Evolutionary conservation across 164 flowering plant species (phyloP).

Genomic region (Kingdonia uniflora): DNA sequence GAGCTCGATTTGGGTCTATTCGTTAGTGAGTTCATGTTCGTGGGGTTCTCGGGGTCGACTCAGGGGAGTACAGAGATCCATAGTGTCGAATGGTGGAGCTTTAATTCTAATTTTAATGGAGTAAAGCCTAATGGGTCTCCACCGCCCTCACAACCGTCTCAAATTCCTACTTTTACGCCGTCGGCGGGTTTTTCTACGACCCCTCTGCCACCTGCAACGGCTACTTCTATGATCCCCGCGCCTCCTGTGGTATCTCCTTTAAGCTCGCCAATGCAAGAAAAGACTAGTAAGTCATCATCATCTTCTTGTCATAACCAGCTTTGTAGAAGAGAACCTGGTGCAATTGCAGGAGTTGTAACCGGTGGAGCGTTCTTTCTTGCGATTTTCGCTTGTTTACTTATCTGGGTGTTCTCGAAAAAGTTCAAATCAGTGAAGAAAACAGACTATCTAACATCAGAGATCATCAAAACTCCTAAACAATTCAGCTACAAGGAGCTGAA

Average conservation of each 20-base stretch:
- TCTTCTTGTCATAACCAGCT: constrained; percentile 51
- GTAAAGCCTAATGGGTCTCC: neutral
- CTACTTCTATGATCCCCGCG: no score
- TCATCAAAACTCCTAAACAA: constrained; percentile 64
- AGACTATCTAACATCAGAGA: constrained; percentile 37
- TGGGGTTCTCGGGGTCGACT: constrained; percentile 85
- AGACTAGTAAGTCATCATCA: constrained; percentile 22
- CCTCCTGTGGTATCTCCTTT: constrained; percentile 27
- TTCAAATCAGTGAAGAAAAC: constrained; percentile 27
- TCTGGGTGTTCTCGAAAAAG: constrained; percentile 56
- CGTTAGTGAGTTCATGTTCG: constrained; percentile 63
- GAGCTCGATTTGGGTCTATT: constrained; percentile 40
- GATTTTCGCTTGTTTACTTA: constrained; percentile 40
- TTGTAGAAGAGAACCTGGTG: constrained; percentile 48
- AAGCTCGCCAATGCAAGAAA: constrained; percentile 7
- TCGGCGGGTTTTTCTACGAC: neutral
- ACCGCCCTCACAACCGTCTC: neutral
- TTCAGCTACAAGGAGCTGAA: constrained; percentile 69
- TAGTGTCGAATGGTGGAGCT: constrained; percentile 88
- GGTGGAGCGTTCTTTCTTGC: constrained; percentile 67
- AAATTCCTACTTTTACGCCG: neutral
- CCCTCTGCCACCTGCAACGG: constrained; percentile 21
- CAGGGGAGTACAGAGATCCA: constrained; percentile 94
- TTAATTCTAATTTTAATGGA: constrained; percentile 45
- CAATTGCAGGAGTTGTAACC: constrained; percentile 78